phyloP scores from a whole-genome alignment of 345 rosid species.

The Melastoma malabathricum region DNA sequence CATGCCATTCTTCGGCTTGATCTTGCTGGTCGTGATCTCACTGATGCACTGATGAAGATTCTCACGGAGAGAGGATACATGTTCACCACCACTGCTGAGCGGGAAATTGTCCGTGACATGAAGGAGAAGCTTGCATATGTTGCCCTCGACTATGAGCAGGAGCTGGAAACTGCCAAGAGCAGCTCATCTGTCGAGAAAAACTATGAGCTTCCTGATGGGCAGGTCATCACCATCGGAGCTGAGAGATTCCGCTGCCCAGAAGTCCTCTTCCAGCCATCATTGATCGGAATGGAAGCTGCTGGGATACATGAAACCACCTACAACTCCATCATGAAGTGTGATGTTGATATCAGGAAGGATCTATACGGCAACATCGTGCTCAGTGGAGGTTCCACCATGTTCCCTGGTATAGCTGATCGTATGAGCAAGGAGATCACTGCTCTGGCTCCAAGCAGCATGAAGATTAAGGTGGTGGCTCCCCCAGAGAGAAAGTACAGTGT shows the following conservation, averaged over 20 bases:
- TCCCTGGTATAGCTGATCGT: constrained; percentile 24
- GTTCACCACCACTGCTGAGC: constrained; percentile 58
- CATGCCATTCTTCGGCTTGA: constrained; percentile 51
- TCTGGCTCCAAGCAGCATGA: too few relatives aligned
- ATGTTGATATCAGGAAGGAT: constrained; percentile 51
- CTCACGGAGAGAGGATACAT: constrained; percentile 46
- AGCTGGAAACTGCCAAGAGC: constrained; percentile 41
- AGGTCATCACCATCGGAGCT: constrained; percentile 47
- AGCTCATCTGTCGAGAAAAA: constrained; percentile 46
- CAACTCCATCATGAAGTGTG: constrained; percentile 55
- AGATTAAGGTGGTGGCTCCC: too few relatives aligned
- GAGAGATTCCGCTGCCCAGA: constrained; percentile 63
- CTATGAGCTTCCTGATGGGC: constrained; percentile 49
- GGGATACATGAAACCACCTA: constrained; percentile 53
- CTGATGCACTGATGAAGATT: constrained; percentile 47
- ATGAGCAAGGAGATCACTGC: too few relatives aligned
- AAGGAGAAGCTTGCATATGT: constrained; percentile 54
- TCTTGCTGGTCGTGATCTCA: constrained; percentile 48
- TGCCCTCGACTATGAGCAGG: constrained; percentile 44
- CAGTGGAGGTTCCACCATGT: constrained; percentile 50
- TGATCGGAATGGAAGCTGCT: constrained; percentile 56
- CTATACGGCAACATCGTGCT: constrained; percentile 44
- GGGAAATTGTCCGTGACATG: constrained; percentile 83
- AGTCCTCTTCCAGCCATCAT: constrained; percentile 49
- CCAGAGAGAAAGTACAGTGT: too few relatives aligned